Evolutionary conservation across 345 rosid genomes (phyloP).

Genomic region (Hypericum perforatum): DNA sequence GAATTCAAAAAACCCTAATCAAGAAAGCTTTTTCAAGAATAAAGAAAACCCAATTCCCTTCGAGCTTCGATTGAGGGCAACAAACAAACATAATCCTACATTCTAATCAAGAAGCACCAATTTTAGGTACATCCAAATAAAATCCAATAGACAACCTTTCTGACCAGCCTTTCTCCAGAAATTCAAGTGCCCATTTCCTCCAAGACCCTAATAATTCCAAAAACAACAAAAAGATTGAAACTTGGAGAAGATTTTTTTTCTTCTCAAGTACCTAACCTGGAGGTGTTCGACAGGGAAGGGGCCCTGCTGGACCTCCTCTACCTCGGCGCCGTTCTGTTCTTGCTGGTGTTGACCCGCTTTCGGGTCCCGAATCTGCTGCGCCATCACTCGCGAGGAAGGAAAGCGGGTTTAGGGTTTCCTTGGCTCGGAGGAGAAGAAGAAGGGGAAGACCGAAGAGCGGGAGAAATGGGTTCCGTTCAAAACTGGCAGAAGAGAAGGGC

Average conservation of each 20-base stretch:
- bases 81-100: too few species aligned
- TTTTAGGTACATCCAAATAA: too few species aligned
- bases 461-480: constrained; percentile 7
- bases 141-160: too few species aligned
- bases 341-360: constrained; percentile 14
- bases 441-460: neutral
- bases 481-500: neutral
- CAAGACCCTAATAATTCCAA: neutral
- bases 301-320: constrained; percentile 41
- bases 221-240: constrained; percentile 1
- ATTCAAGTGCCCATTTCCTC: neutral
- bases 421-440: too few species aligned
- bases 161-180: neutral
- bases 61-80: neutral
- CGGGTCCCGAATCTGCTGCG: constrained; percentile 28
- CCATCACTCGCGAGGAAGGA: constrained; percentile 14
- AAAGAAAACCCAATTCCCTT: neutral
- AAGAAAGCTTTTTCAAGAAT: neutral
- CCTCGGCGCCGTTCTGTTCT: constrained; percentile 20
- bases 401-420: too few species aligned
- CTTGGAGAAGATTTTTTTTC: neutral
- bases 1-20: constrained; percentile 1
- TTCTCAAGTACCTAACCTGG: constrained; percentile 24
- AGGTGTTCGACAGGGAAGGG: constrained; percentile 55
- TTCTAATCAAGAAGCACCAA: too few species aligned